Base-by-base conservation (phyloP, 352 stramenopile species). In the Phytopythium vexans region DNA sequence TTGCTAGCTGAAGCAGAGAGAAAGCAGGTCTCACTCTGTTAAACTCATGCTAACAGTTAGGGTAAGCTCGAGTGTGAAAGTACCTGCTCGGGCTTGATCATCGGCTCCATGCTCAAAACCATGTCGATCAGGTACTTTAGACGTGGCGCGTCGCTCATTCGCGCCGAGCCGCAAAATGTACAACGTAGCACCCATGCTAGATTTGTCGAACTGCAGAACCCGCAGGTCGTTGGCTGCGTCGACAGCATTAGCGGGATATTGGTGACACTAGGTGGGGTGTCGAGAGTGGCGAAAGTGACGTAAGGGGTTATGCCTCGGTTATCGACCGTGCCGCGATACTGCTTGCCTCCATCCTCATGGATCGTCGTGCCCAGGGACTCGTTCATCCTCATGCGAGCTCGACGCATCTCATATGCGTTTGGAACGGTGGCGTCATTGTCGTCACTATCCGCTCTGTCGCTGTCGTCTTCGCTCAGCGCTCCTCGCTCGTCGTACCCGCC, bases 101-200 rank as follows among this genome's bases (percentile, higher is more conserved):
- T 56, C 4, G 83, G 81, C 41, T 90, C 75, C 39, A 89, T 74
- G 36, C 74, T 88, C 31, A 90, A 58, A 31, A 89, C 77, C 78
- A 86, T 93, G 35, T 89, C 75, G 41, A 91, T 77, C 12, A 93
- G 52, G 40, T 93, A 89, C 38, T 88, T 87, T 35, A 94, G 60
- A 27, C 81, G 60, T 7, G 83, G 81, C 2, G 77, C 77, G 36
- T 90, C 77, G 16, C 79, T 86, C 68, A 90, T 88, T 21, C 83
- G 78, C 7, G 71, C 58, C 42, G 69, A 91, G 0, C 77, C 78
- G 41, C 82, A 92, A 51, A 91, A 92, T 2, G 72, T 72, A 53
- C 83, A 91, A 8, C 72, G 72, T 5, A 91, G 58, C 1, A 76
- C 57, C 78, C 83, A 93, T 4, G 75, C 14, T 9, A 92, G 57